Conservation (phyloP, 148 eudicot genomes). For the Camellia granthamiana region DNA sequence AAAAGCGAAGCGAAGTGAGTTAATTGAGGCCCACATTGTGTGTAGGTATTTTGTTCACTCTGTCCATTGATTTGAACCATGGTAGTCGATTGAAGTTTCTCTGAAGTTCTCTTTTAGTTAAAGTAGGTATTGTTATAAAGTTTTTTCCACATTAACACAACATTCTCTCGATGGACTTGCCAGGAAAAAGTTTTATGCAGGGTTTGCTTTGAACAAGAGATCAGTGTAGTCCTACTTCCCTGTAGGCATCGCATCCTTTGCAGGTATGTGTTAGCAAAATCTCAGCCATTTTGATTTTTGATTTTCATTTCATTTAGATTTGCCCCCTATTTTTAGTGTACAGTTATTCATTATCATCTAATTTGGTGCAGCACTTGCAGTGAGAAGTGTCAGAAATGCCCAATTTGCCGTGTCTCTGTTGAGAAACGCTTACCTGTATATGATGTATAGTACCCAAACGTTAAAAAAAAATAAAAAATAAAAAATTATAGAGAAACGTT, state of each 20-base stretch:
- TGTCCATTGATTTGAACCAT: not conserved
- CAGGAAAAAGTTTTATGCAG: conserved; percentile 92
- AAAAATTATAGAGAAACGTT: conserved; percentile 1
- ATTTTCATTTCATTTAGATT: not conserved
- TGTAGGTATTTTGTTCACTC: no score
- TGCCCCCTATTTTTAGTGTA: not conserved
- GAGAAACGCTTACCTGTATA: conserved; percentile 75
- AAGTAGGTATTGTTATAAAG: not conserved
- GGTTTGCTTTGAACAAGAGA: conserved; percentile 92
- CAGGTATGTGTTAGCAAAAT: conserved; percentile 43
- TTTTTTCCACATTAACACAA: not conserved
- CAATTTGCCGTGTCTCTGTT: conserved; percentile 69
- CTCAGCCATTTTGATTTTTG: not conserved
- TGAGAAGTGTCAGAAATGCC: conserved; percentile 80
- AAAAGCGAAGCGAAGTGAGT: no score
- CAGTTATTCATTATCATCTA: not conserved
- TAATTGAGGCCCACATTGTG: no score
- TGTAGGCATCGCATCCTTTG: conserved; percentile 91
- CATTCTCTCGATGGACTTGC: conserved; percentile 13
- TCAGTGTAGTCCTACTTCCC: conserved; percentile 77
- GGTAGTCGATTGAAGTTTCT: not conserved
- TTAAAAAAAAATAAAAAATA: no score
- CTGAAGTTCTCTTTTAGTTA: not conserved
- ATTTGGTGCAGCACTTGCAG: conserved; percentile 69
- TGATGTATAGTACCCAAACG: conserved; percentile 57